Percentiles rank a stretch among this genome's conserved stretches.
Conservation (phyloP, 345 rosid genomes). For the Salix arbutifolia region DNA sequence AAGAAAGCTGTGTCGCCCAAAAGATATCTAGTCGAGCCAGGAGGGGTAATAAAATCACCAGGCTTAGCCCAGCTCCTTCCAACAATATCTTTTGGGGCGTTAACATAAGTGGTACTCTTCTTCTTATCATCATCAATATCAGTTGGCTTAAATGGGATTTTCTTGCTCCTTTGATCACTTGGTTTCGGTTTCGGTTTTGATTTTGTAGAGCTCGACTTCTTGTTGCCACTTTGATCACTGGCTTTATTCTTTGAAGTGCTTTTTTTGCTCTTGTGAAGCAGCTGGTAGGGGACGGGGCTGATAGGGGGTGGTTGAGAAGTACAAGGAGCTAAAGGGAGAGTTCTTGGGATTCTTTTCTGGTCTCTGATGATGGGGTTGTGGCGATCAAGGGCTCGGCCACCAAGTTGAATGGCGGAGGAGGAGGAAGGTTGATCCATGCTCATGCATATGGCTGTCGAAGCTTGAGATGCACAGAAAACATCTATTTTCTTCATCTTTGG, state of each 20-base stretch:
- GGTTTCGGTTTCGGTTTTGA: constrained; percentile 4
- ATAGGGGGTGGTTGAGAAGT: constrained; percentile 40
- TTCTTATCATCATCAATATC: constrained; percentile 5
- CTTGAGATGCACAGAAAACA: constrained; percentile 79
- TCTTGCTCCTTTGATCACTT: constrained; percentile 26
- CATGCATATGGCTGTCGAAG: constrained; percentile 68
- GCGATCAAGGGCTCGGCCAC: constrained; percentile 74
- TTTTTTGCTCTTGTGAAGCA: constrained; percentile 37
- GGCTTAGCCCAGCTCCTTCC: constrained; percentile 42
- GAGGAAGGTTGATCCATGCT: constrained; percentile 47
- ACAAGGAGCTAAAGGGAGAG: constrained; percentile 34
- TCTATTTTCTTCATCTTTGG: constrained; percentile 42
- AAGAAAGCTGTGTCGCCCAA: constrained; percentile 40
- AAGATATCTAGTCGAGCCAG: constrained; percentile 69
- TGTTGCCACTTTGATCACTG: constrained; percentile 13
- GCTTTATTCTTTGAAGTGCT: constrained; percentile 13
- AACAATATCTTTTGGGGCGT: constrained; percentile 1
- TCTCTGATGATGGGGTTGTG: constrained; percentile 84
- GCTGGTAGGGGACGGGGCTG: constrained; percentile 39
- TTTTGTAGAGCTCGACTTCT: constrained; percentile 13
- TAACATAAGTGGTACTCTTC: not conserved
- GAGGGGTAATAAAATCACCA: constrained; percentile 51
- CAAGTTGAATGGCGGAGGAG: constrained; percentile 27
- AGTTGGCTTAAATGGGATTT: constrained; percentile 18
- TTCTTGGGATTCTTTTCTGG: constrained; percentile 47